These are phyloP conservation scores for Mycena polygramma DNA, from an alignment of 768 basidiomycete species.

Conservation along the genomic window DNA sequence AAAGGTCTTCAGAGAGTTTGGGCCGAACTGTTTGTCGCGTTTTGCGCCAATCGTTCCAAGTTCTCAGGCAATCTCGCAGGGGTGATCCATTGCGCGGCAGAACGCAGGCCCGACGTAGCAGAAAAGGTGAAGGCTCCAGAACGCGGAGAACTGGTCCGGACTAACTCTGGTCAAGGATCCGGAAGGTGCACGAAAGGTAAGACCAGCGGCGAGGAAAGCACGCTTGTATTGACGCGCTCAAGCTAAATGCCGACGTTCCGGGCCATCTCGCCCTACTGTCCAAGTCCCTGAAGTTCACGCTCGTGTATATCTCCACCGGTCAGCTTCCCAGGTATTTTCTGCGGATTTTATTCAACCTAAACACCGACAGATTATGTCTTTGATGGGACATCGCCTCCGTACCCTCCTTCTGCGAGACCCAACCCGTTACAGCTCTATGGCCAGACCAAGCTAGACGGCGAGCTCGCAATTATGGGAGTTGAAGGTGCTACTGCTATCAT, in stretches of 20 bases:
- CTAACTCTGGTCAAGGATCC: conserved; percentile 65
- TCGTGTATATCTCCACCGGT: conserved; percentile 96
- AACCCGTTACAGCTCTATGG: conserved; percentile 95
- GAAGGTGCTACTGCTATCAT: conserved; percentile 72
- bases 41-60: conserved; percentile 5
- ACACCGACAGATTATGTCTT: conserved; percentile 88
- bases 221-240: conserved; percentile 20
- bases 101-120: conserved; percentile 92
- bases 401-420: conserved; percentile 76
- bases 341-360: neutral
- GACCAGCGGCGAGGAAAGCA: conserved; percentile 5
- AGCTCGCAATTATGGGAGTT: conserved; percentile 77
- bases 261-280: conserved; percentile 78
- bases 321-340: conserved; percentile 24
- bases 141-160: neutral
- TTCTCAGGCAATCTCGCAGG: conserved; percentile 55
- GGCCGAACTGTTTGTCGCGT: conserved; percentile 75
- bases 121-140: conserved; percentile 72
- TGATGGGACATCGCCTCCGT: conserved; percentile 93
- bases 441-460: conserved; percentile 87
- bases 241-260: conserved; percentile 89
- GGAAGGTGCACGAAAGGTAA: conserved; percentile 72
- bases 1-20: conserved; percentile 65
- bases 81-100: conserved; percentile 96
- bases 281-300: conserved; percentile 68